These are phyloP conservation scores for Microbotryomycetes sp. DNA, from an alignment of 1,284 basidiomycete genomes.

Conservation along the genomic window DNA sequence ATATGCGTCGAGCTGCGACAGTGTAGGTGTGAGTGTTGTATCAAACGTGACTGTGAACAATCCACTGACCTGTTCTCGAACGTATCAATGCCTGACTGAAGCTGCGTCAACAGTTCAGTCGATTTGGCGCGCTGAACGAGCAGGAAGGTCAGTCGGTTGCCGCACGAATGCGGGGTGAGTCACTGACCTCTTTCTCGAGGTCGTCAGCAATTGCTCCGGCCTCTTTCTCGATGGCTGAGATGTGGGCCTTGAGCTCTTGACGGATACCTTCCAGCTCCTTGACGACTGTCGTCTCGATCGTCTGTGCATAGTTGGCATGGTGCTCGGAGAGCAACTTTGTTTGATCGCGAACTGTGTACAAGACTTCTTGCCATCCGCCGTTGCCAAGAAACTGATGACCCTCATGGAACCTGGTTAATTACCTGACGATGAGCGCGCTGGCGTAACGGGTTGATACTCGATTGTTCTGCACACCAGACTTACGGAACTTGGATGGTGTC, in stretches of 20 bases:
- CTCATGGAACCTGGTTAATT: constrained; percentile 19
- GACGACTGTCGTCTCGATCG: constrained; percentile 28
- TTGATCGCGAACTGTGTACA: constrained; percentile 31
- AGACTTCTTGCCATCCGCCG: constrained; percentile 29
- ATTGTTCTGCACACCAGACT: neutral
- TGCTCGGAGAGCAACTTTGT: constrained; percentile 25
- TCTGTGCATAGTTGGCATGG: constrained; percentile 21
- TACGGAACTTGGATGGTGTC: constrained; percentile 30
- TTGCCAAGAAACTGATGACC: constrained; percentile 33
- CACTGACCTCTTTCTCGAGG: constrained; percentile 29
- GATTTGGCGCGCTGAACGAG: constrained; percentile 13
- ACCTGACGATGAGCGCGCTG: neutral
- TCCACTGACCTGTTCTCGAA: constrained; percentile 21
- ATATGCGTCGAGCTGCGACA: constrained; percentile 12
- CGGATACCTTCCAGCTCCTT: constrained; percentile 24
- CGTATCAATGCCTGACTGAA: constrained; percentile 28
- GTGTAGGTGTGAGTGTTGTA: neutral
- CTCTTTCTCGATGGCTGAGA: constrained; percentile 30
- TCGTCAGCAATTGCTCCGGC: constrained; percentile 22
- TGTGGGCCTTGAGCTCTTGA: constrained; percentile 29
- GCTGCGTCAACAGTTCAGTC: constrained; percentile 20
- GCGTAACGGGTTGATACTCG: neutral
- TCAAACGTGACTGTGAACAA: neutral
- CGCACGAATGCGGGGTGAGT: neutral
- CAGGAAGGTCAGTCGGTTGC: neutral